Percentiles rank a stretch among this genome's conserved stretches.
Evolutionary conservation across 148 eudicot species (phyloP).

Genomic region (Vaccinium macrocarpon): DNA sequence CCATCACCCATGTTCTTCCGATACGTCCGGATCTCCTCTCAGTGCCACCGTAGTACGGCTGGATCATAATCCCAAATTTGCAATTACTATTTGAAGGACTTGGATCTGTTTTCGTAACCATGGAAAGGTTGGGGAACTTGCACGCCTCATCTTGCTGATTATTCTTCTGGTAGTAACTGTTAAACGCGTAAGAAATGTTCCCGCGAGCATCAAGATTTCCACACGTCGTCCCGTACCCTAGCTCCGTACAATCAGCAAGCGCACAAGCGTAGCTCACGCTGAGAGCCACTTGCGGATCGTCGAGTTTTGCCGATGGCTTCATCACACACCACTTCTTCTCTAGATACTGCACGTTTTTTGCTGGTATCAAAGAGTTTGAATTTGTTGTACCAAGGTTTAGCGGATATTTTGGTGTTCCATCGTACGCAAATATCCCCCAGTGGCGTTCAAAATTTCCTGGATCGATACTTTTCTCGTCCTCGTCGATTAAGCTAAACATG

Average conservation of each 20-base stretch:
- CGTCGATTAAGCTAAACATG: constrained; percentile 76
- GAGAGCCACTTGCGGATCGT: constrained; percentile 51
- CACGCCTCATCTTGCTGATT: constrained; percentile 81
- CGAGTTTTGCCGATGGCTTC: constrained; percentile 54
- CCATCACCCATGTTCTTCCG: constrained; percentile 18
- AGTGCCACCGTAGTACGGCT: constrained; percentile 48
- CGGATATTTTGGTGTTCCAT: constrained; percentile 67
- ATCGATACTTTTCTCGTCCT: constrained; percentile 77
- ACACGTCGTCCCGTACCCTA: constrained; percentile 80
- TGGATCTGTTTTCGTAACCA: constrained; percentile 62
- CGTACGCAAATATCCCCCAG: constrained; percentile 77
- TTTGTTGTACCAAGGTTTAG: constrained; percentile 65
- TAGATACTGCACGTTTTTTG: constrained; percentile 47
- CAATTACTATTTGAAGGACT: constrained; percentile 57
- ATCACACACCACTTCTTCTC: constrained; percentile 77
- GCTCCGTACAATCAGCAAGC: constrained; percentile 76
- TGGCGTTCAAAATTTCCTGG: constrained; percentile 90
- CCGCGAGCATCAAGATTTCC: constrained; percentile 56
- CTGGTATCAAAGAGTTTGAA: constrained; percentile 38
- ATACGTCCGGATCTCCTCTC: constrained; percentile 16
- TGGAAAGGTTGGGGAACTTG: constrained; percentile 53
- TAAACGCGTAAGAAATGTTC: constrained; percentile 79
- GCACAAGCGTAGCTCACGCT: constrained; percentile 87
- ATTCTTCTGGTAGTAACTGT: constrained; percentile 73
- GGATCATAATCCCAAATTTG: constrained; percentile 61